Evolutionary conservation across 768 basidiomycete genomes (phyloP).

Genomic region (Russula earlei): DNA sequence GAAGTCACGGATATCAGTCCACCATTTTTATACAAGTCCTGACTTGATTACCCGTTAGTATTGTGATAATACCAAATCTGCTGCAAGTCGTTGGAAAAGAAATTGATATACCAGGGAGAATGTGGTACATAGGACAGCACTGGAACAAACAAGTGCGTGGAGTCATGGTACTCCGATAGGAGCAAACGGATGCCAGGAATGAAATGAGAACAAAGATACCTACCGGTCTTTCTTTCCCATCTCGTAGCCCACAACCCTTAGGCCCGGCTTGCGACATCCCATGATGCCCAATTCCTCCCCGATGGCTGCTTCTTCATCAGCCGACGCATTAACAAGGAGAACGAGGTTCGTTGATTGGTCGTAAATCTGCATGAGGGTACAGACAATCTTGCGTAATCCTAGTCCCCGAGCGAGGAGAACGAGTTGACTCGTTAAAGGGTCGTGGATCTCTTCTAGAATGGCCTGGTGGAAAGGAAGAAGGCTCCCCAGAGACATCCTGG

Average conservation of each 20-base stretch:
- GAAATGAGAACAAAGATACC: conserved; percentile 21
- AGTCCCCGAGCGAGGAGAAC: conserved; percentile 83
- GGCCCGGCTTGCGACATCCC: conserved; percentile 80
- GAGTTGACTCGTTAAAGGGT: conserved; percentile 64
- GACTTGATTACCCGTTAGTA: conserved; percentile 31
- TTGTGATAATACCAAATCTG: neutral
- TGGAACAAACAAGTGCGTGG: too few species aligned
- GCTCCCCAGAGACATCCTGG: conserved; percentile 11
- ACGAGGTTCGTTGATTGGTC: conserved; percentile 78
- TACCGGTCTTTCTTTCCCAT: conserved; percentile 71
- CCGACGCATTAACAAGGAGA: conserved; percentile 71
- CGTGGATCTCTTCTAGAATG: conserved; percentile 60
- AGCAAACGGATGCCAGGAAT: neutral
- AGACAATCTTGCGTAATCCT: conserved; percentile 74
- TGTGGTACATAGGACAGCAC: neutral
- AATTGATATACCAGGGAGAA: neutral
- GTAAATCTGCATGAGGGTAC: conserved; percentile 87
- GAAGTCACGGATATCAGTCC: conserved; percentile 90
- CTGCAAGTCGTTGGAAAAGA: neutral
- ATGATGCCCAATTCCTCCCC: conserved; percentile 89
- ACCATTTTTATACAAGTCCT: conserved; percentile 77
- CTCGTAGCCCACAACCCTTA: conserved; percentile 78
- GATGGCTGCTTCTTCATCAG: conserved; percentile 84
- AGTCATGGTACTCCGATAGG: neutral
- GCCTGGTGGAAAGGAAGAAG: conserved; percentile 57